A percentile compares a stretch with the other conserved stretches of the same genome.
phyloP scores from a whole-genome alignment of 1,139 yeast species.

The Debaryomycetaceae sp. region DNA sequence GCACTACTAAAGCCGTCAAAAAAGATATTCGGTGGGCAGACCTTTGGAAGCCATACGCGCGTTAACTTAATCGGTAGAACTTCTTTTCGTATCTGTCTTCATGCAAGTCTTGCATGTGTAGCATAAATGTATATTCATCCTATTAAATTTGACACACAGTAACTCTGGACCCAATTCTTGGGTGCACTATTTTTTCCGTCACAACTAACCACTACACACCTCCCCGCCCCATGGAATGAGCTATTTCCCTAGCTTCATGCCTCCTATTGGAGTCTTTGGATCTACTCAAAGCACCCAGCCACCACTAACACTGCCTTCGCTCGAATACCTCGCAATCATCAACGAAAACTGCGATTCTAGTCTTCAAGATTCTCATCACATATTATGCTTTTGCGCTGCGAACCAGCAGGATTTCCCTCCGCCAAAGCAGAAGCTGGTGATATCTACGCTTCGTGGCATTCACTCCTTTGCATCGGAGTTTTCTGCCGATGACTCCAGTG shows the following conservation, averaged over 20 bases:
- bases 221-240: neutral
- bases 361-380: neutral
- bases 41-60: slow-evolving; percentile 32
- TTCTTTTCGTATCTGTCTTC: too few species aligned
- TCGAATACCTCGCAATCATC: neutral
- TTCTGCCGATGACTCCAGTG: neutral
- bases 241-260: neutral
- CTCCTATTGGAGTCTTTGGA: neutral
- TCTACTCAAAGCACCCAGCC: neutral
- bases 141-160: too few species aligned
- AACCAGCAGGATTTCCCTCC: neutral
- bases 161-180: too few species aligned
- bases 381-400: neutral
- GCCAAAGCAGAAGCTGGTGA: neutral
- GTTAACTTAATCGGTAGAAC: too few species aligned
- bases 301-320: neutral
- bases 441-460: neutral
- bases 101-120: too few species aligned
- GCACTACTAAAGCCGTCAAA: slow-evolving; percentile 88
- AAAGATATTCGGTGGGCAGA: slow-evolving; percentile 76
- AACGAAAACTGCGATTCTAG: neutral
- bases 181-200: neutral
- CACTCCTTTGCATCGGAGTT: neutral
- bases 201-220: too few species aligned
- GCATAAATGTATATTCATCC: too few species aligned